These are phyloP conservation scores for Paecilomyces variotii DNA, from an alignment of 2,329 filamentous ascomycete genomes.

Conservation along the genomic window DNA sequence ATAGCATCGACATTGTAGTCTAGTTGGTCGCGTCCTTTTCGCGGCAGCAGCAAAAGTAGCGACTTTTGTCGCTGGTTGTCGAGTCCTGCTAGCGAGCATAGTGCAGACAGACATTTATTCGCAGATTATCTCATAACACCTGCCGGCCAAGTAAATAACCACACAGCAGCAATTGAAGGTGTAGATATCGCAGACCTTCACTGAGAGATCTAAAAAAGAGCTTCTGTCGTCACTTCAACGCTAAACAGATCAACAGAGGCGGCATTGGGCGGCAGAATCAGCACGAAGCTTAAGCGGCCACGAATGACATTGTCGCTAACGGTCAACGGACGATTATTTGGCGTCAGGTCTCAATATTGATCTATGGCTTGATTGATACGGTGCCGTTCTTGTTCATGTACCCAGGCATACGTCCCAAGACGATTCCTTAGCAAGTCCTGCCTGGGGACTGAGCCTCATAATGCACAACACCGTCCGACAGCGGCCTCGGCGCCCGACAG, in stretches of 20 bases:
- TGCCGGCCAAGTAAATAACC: not conserved
- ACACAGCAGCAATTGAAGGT: not conserved
- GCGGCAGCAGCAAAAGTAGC: conserved; percentile 15
- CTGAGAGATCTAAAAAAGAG: not conserved
- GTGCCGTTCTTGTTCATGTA: not conserved
- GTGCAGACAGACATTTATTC: conserved; percentile 1
- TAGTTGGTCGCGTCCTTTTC: conserved; percentile 10
- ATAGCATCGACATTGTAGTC: conserved; percentile 22
- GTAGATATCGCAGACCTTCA: not conserved
- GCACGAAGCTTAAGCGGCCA: conserved; percentile 13
- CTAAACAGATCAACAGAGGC: conserved; percentile 10
- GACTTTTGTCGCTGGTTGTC: conserved; percentile 15
- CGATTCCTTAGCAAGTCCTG: not conserved
- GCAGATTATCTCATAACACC: not conserved
- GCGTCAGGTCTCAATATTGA: not conserved
- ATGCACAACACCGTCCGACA: conserved; percentile 23
- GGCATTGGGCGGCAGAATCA: conserved; percentile 28
- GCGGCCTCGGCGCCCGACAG: conserved; percentile 30
- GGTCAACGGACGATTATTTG: not conserved
- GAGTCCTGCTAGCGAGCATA: conserved; percentile 21
- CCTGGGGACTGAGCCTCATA: conserved; percentile 3
- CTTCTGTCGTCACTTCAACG: not conserved
- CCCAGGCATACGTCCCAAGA: not conserved
- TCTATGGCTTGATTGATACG: not conserved
- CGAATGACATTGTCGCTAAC: conserved; percentile 4